Base-by-base conservation (phyloP, 2,329 filamentous ascomycete genomes). In the Colletotrichum nymphaeae region DNA sequence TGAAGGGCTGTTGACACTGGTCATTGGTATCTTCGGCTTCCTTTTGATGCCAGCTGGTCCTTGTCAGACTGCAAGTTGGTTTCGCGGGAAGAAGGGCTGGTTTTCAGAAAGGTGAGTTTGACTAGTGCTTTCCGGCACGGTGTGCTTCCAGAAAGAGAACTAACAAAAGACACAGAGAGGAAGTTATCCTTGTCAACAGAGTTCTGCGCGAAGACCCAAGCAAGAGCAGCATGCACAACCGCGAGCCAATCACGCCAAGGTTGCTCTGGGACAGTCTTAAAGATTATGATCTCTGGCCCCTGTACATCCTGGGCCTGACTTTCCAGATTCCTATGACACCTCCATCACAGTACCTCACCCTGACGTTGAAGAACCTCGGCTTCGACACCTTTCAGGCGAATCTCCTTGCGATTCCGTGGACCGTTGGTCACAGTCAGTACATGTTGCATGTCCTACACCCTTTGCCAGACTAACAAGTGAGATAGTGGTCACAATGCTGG, bases 381-480 rank as follows among this genome's bases (percentile, higher is more conserved):
- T 92, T 92, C 80, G 82, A 85, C 73, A 90, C 88, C 2, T 91
- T 93, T 79, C 82, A 89, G 26, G 86, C 90, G 1, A 93, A 93
- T 77, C 79, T 93, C 42, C 85, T 93, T 8, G 87, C 88, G 2
- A 92, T 93, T n/a, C 88, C 89, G 0, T 86, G 83, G 56, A 83
- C 81, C 0, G 80, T 85, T 56, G 63, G 74, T 11, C 81, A 81
- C 68, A 82, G 24, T 24, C 24, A 24, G 24, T 24, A 24, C 24
- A 24, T 24, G 24, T 24, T 24, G 24, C 24, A 24, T 24, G 24
- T 24, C 24, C 24, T 24, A 24, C 24, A 24, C 24, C 24, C 24
- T 24, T 24, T 24, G 24, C 24, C 24, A 3, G 24, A 53, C 37
- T 84, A 5, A 64, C 57, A 35, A 22, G 16, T 12, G 16, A 0